Conservation (phyloP, 768 basidiomycete species). For the Leccinum aurantiacum region DNA sequence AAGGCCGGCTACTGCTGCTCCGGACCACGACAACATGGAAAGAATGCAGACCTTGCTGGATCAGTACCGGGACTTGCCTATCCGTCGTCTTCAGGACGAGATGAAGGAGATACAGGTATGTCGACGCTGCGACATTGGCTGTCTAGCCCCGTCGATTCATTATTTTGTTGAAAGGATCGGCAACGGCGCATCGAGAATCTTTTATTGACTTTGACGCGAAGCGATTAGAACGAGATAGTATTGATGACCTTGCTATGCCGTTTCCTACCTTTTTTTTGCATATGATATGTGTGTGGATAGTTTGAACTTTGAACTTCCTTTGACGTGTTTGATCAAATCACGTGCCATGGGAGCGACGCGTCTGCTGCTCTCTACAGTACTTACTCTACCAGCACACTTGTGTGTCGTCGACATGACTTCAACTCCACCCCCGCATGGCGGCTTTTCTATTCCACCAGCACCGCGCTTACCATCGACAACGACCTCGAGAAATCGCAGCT, state of each 20-base stretch:
- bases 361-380: too few species aligned
- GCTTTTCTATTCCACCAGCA: constrained; percentile 45
- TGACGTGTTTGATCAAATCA: too few species aligned
- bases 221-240: constrained; percentile 47
- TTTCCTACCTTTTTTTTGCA: not conserved
- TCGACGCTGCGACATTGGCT: constrained; percentile 1
- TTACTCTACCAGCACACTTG: too few species aligned
- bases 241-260: not conserved
- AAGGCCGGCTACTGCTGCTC: constrained; percentile 17
- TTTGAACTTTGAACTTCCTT: not conserved
- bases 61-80: constrained; percentile 61
- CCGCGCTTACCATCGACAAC: constrained; percentile 55
- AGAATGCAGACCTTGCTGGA: constrained; percentile 64
- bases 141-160: constrained; percentile 2
- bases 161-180: constrained; percentile 48
- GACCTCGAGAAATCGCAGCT: constrained; percentile 59
- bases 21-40: constrained; percentile 41
- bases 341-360: too few species aligned
- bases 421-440: constrained; percentile 50
- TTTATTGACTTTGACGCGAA: constrained; percentile 64
- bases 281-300: too few species aligned
- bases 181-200: constrained; percentile 78
- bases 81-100: constrained; percentile 68
- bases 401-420: constrained; percentile 29
- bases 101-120: constrained; percentile 80